Evolutionary conservation across 2,329 filamentous ascomycete genomes (phyloP).

Genomic region (Cadophora sp.): DNA sequence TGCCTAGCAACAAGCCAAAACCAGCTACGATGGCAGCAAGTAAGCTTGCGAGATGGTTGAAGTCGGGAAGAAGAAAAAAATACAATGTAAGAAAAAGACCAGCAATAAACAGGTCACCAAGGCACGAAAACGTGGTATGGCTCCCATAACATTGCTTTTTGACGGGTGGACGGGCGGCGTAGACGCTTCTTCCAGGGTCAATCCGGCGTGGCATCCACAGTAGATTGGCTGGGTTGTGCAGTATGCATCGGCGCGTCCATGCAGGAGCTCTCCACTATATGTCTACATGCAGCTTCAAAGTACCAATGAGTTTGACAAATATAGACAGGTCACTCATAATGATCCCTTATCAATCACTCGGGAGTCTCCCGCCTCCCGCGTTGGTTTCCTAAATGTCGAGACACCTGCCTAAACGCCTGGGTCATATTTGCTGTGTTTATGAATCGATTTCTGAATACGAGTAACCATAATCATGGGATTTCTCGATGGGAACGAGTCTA

Average conservation of each 20-base stretch:
- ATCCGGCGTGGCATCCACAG: background rate
- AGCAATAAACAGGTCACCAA: too few relatives aligned
- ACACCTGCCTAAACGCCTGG: background rate
- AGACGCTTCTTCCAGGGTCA: background rate
- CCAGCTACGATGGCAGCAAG: background rate
- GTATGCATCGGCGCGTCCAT: background rate
- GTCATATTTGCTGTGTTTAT: background rate
- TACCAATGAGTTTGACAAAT: background rate
- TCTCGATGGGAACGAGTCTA: background rate
- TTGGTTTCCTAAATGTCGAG: background rate
- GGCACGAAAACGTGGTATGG: background rate
- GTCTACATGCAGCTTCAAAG: constrained; percentile 2
- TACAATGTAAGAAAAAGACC: background rate
- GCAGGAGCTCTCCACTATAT: background rate
- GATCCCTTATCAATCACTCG: background rate
- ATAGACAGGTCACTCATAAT: background rate
- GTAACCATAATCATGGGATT: background rate
- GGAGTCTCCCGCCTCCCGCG: background rate
- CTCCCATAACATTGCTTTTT: background rate
- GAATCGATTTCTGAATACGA: background rate
- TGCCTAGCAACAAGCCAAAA: background rate
- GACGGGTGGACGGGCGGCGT: background rate
- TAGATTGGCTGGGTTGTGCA: background rate
- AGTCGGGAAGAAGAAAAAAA: background rate
- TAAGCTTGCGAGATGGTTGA: background rate